Evolutionary conservation across 2,329 filamentous ascomycete species (phyloP).

Genomic region (Xylaria sp.): DNA sequence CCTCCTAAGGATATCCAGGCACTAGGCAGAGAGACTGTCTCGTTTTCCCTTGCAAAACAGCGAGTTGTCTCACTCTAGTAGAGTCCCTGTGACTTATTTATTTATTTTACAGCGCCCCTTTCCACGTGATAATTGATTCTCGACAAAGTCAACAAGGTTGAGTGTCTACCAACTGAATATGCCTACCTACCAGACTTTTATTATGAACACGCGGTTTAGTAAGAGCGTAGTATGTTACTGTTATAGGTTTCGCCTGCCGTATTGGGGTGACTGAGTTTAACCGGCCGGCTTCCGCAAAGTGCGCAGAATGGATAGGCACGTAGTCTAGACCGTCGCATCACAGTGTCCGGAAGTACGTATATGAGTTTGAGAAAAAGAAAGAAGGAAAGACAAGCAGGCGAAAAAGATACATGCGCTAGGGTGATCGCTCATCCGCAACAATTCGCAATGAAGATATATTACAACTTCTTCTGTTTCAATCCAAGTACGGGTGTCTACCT

Average conservation of each 20-base stretch:
- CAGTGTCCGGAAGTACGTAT: background rate
- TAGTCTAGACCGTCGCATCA: background rate
- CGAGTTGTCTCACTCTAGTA: background rate
- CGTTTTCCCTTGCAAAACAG: background rate
- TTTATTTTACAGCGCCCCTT: background rate
- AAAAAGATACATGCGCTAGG: conserved; percentile 13
- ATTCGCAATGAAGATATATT: background rate
- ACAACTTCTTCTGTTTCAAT: too few species aligned
- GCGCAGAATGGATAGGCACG: conserved; percentile 17
- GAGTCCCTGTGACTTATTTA: background rate
- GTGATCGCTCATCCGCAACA: background rate
- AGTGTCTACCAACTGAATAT: background rate
- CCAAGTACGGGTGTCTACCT: background rate
- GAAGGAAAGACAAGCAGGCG: background rate
- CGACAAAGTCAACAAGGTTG: background rate
- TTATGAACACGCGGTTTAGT: background rate
- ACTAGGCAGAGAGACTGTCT: background rate
- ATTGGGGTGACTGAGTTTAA: conserved; percentile 37
- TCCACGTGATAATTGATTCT: background rate
- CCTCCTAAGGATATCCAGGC: background rate
- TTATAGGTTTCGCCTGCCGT: conserved; percentile 25
- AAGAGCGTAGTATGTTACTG: background rate
- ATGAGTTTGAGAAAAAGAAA: background rate
- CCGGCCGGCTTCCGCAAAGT: conserved; percentile 43
- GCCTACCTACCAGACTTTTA: background rate